Conservation (phyloP, 2,329 filamentous ascomycete species). For the Sclerotinia borealis region DNA sequence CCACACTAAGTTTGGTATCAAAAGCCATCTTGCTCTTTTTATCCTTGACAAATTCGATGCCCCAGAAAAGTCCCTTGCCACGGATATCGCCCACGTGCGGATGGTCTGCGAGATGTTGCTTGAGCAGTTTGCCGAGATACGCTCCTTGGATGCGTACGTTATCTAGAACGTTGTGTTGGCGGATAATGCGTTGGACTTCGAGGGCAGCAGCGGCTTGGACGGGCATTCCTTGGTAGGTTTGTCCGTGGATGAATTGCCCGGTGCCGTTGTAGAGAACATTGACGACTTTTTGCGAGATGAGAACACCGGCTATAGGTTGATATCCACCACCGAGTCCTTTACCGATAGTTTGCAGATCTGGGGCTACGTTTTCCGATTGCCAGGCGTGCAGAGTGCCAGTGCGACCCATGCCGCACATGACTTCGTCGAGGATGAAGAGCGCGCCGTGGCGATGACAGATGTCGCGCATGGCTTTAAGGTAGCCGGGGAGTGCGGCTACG, state of each 20-base stretch:
- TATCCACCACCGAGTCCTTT: slow-evolving; percentile 63
- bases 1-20: slow-evolving; percentile 37
- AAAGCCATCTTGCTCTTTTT: slow-evolving; percentile 46
- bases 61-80: slow-evolving; percentile 54
- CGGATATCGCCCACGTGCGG: slow-evolving; percentile 54
- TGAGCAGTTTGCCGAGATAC: slow-evolving; percentile 41
- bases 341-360: slow-evolving; percentile 61
- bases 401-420: slow-evolving; percentile 55
- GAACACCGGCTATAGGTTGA: slow-evolving; percentile 52
- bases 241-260: slow-evolving; percentile 31
- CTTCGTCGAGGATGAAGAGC: slow-evolving; percentile 72
- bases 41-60: slow-evolving; percentile 48
- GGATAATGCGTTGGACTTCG: slow-evolving; percentile 55
- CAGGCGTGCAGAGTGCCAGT: slow-evolving; percentile 49
- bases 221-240: slow-evolving; percentile 57
- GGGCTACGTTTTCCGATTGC: slow-evolving; percentile 46
- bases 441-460: slow-evolving; percentile 67
- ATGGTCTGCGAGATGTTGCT: slow-evolving; percentile 38
- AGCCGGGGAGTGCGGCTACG: slow-evolving; percentile 59
- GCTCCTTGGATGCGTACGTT: slow-evolving; percentile 52
- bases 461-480: slow-evolving; percentile 60
- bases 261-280: slow-evolving; percentile 32
- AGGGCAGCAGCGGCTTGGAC: slow-evolving; percentile 55
- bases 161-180: slow-evolving; percentile 49
- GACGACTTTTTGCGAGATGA: slow-evolving; percentile 48